Conservation (phyloP, 1,284 basidiomycete genomes). For the Microbotryum silenes-acaulis region DNA sequence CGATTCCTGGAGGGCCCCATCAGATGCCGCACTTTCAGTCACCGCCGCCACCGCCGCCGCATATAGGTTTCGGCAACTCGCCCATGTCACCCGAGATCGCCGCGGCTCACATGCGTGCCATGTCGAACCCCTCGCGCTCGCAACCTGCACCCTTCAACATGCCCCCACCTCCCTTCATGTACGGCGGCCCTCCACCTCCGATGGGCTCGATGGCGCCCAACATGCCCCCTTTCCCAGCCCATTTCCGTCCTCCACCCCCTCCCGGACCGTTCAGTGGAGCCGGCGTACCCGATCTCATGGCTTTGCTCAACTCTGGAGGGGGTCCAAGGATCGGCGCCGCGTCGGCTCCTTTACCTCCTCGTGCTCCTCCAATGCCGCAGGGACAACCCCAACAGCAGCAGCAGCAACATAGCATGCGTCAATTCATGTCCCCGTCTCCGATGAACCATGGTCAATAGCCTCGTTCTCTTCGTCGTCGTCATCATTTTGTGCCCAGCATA, state of each 20-base stretch:
- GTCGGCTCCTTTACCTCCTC: neutral
- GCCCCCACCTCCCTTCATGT: slow-evolving; percentile 1
- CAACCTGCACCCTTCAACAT: slow-evolving; percentile 2
- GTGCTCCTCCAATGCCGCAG: no score
- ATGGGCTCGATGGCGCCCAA: neutral
- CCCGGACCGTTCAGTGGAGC: slow-evolving; percentile 3
- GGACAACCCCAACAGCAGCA: no score
- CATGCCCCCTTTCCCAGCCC: neutral
- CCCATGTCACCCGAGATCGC: no score
- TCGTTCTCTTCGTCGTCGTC: no score
- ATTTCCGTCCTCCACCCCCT: neutral
- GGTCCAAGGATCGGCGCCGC: slow-evolving; percentile 11
- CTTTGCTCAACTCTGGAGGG: slow-evolving; percentile 25
- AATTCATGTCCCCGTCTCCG: no score
- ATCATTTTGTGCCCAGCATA: no score
- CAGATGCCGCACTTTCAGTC: neutral
- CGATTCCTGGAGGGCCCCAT: slow-evolving; percentile 3
- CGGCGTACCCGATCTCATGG: slow-evolving; percentile 27
- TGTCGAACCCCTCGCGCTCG: neutral
- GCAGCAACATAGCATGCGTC: no score
- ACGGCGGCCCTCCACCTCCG: slow-evolving; percentile 2
- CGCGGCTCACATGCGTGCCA: no score
- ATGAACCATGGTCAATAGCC: no score
- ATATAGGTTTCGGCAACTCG: no score
- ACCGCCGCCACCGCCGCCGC: neutral